Percentiles rank a stretch among this genome's conserved stretches.
Evolutionary conservation across 2,329 filamentous ascomycete genomes (phyloP).

Genomic region (Claviceps arundinis): DNA sequence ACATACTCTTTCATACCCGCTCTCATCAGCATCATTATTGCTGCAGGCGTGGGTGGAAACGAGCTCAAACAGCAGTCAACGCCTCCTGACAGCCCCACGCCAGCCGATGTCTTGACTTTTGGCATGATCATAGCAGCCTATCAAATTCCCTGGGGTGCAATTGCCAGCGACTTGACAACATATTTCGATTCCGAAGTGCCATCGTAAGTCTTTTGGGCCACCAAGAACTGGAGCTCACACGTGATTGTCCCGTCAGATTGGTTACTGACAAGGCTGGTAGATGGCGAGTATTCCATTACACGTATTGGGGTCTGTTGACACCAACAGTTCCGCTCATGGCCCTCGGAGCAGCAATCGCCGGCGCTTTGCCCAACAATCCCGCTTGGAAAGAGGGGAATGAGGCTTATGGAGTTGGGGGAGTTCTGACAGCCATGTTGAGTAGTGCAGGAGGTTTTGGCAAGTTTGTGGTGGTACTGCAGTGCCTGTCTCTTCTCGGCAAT

Average conservation of each 20-base stretch:
- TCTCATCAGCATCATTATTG: conserved; percentile 39
- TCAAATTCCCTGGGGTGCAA: conserved; percentile 47
- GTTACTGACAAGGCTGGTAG: conserved; percentile 10
- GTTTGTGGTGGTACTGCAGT: conserved; percentile 46
- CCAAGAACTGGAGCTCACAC: too few species aligned
- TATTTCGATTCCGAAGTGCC: conserved; percentile 45
- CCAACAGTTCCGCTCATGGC: conserved; percentile 48
- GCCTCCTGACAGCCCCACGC: conserved; percentile 26
- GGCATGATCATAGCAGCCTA: conserved; percentile 50
- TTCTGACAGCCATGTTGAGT: conserved; percentile 45
- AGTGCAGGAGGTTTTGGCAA: conserved; percentile 47
- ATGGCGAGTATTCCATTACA: conserved; percentile 38
- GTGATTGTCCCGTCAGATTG: neutral
- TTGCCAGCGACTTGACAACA: conserved; percentile 47
- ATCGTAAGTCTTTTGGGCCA: conserved; percentile 21
- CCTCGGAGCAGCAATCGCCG: conserved; percentile 51
- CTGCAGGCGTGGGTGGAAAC: conserved; percentile 38
- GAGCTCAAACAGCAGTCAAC: conserved; percentile 33
- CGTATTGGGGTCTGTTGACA: conserved; percentile 39
- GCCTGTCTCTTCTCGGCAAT: conserved; percentile 45
- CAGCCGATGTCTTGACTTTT: conserved; percentile 38
- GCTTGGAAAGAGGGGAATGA: conserved; percentile 42
- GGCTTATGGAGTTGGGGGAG: conserved; percentile 40
- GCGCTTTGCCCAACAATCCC: conserved; percentile 39
- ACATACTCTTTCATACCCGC: conserved; percentile 44